These are phyloP conservation scores for Heimioporus sp. DNA, from an alignment of 768 basidiomycete species.

Conservation along the genomic window DNA sequence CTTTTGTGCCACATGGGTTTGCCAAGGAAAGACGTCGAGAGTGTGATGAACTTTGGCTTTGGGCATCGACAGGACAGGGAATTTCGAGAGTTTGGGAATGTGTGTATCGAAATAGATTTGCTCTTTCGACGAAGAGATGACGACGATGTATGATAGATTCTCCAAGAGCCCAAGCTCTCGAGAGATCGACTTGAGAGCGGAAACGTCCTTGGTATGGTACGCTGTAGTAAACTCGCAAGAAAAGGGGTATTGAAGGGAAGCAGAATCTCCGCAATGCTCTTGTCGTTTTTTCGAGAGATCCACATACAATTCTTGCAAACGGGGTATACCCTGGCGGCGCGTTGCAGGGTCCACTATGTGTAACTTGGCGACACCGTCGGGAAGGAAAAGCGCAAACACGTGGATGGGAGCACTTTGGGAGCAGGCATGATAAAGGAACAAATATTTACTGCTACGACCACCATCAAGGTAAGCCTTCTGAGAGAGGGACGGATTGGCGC, in stretches of 20 bases:
- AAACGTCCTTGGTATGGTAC: conserved; percentile 76
- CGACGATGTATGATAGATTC: conserved; percentile 68
- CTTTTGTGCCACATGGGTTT: conserved; percentile 74
- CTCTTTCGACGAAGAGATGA: conserved; percentile 86
- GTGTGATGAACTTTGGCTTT: conserved; percentile 72
- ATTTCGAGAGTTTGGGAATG: conserved; percentile 70
- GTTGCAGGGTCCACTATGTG: conserved; percentile 90
- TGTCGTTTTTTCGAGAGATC: conserved; percentile 57
- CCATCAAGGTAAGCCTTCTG: conserved; percentile 71
- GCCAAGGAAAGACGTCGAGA: conserved; percentile 87
- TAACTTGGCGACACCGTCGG: conserved; percentile 64
- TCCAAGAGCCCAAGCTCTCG: conserved; percentile 80
- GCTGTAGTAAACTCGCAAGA: conserved; percentile 59
- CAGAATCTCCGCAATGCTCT: conserved; percentile 36
- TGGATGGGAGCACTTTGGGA: conserved; percentile 74
- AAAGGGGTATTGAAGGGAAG: conserved; percentile 63
- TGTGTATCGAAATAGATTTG: conserved; percentile 76
- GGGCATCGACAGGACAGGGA: conserved; percentile 88
- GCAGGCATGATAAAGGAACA: conserved; percentile 86
- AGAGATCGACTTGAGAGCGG: conserved; percentile 84
- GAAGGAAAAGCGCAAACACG: conserved; percentile 85
- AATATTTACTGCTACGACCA: conserved; percentile 68
- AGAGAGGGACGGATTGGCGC: conserved; percentile 52
- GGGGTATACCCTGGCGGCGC: conserved; percentile 78
- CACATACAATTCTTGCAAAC: conserved; percentile 70